phyloP scores from a whole-genome alignment of 2,329 filamentous ascomycete genomes.

The Cadophora sp. region DNA sequence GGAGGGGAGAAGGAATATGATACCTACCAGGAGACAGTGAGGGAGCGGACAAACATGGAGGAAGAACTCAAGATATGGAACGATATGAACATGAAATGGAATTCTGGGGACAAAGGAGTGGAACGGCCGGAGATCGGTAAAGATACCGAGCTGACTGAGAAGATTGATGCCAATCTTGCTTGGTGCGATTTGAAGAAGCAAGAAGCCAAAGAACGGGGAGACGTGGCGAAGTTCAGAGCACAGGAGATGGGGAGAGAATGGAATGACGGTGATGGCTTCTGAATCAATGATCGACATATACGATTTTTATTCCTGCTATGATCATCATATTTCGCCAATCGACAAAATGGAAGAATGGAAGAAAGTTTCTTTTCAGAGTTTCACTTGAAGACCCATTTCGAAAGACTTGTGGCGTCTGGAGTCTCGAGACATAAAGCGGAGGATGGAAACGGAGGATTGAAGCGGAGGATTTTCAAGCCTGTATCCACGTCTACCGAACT shows the following conservation, averaged over 20 bases:
- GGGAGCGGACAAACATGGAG: conserved; percentile 24
- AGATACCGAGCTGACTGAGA: conserved; percentile 27
- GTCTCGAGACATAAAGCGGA: not conserved
- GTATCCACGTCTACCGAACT: not conserved
- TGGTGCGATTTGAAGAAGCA: conserved; percentile 31
- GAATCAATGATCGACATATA: conserved; percentile 1
- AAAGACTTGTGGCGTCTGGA: not conserved
- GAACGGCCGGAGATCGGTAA: conserved; percentile 26
- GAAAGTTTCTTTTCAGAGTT: not conserved
- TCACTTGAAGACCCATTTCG: not conserved
- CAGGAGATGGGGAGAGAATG: conserved; percentile 31
- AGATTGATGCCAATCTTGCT: conserved; percentile 26
- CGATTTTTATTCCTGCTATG: not conserved
- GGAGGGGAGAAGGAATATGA: conserved; percentile 40
- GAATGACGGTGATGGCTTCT: conserved; percentile 9
- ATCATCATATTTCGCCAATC: not conserved
- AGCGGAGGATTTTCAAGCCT: not conserved
- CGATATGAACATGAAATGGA: conserved; percentile 15
- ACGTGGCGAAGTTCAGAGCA: conserved; percentile 35
- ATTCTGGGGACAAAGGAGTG: conserved; percentile 5
- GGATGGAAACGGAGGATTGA: no score
- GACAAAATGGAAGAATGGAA: no score
- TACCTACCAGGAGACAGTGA: conserved; percentile 20
- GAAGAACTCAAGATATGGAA: conserved; percentile 24
- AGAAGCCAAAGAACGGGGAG: conserved; percentile 35